Evolutionary conservation across 352 stramenopile species (phyloP), one percentile per base, ranked within the genome.

Genomic region (Pythium phragmiticola): DNA sequence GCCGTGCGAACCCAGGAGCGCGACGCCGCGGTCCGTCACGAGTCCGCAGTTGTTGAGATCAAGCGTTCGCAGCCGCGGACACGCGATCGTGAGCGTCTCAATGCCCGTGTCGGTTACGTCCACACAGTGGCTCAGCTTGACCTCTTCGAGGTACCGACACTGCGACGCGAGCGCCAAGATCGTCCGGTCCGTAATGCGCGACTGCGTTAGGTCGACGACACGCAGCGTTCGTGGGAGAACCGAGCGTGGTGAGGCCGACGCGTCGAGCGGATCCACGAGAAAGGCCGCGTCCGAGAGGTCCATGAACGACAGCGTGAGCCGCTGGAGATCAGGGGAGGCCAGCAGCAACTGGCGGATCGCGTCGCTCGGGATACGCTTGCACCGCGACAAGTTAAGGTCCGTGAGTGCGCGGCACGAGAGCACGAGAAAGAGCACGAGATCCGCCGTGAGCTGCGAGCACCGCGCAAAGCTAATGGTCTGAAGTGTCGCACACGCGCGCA

Each of bases 251-350:
- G 34, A 39, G 3, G 53, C 50, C 11, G 65, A 64, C 26, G 63
- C 8, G 34, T 63, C 55, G 16, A 51, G 43, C 30, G 56, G 50
- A 16, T 63, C 58, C 37, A 60, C 16, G 11, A 66, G 45, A 51
- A 94, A 92, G 48, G 81, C 76, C 0, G 72, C 74, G 70, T 94
- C 84, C 42, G 75, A 81, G 28, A 92, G 72, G 50, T 88, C 81
- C 81, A 91, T 94, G 70, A 92, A 95, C 37, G 87, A 94, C 60
- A 95, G 71, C 60, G 90, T 87, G 43, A 95, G 65, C 14, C 73
- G 75, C 69, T 92, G 66, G 19, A 95, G 65, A 33, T 77, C 66
- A 8, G 77, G 74, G n/a, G 76, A 69, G 3, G 83, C 84, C 34
- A 75, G 72, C 58, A 95, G 68, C 11, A 95, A 63, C 59, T 84